Conservation (phyloP, 148 eudicot genomes). For the Vaccinium macrocarpon region DNA sequence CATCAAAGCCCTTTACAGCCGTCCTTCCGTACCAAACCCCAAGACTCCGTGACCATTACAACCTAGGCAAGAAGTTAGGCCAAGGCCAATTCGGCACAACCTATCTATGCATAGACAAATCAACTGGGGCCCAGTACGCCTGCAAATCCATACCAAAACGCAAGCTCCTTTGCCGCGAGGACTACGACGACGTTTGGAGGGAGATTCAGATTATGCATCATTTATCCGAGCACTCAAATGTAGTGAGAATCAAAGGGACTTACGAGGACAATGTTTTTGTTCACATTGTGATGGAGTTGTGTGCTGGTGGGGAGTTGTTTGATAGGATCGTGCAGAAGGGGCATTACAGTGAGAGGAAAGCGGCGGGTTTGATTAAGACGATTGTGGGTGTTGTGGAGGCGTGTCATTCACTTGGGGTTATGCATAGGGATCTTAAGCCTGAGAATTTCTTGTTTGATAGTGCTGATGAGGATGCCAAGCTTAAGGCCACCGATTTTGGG, state of each 20-base stretch:
- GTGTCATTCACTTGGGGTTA: slow-evolving; percentile 78
- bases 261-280: slow-evolving; percentile 72
- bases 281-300: slow-evolving; percentile 68
- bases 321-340: slow-evolving; percentile 75
- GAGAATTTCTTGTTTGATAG: slow-evolving; percentile 72
- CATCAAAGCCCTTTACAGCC: slow-evolving; percentile 37
- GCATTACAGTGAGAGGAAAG: slow-evolving; percentile 65
- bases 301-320: slow-evolving; percentile 71
- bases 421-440: slow-evolving; percentile 82
- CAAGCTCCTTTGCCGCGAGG: slow-evolving; percentile 58
- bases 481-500: slow-evolving; percentile 74
- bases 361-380: slow-evolving; percentile 52
- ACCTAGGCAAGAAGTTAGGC: slow-evolving; percentile 59
- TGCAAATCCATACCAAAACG: slow-evolving; percentile 78
- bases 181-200: slow-evolving; percentile 75
- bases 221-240: slow-evolving; percentile 54
- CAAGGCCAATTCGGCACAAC: slow-evolving; percentile 81
- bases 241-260: slow-evolving; percentile 60
- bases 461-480: slow-evolving; percentile 59
- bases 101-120: slow-evolving; percentile 52
- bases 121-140: slow-evolving; percentile 43
- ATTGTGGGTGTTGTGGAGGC: slow-evolving; percentile 75
- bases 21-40: slow-evolving; percentile 63
- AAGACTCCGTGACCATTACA: slow-evolving; percentile 52
- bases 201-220: slow-evolving; percentile 87